These are phyloP conservation scores for Phylloporus sp. DNA, from an alignment of 768 basidiomycete species.

Conservation along the genomic window DNA sequence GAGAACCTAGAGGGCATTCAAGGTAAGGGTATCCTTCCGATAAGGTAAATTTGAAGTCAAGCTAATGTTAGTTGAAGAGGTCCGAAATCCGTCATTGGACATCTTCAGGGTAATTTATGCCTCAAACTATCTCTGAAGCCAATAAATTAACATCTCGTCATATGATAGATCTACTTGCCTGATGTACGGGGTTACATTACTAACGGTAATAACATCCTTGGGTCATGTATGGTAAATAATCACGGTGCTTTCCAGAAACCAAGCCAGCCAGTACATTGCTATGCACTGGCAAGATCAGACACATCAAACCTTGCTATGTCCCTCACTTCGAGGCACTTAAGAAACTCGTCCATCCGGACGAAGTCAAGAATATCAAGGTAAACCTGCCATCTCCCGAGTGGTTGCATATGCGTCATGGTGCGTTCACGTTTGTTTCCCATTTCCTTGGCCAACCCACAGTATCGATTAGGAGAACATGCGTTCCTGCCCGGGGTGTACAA, in stretches of 20 bases:
- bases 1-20: slow-evolving; percentile 25
- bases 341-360: slow-evolving; percentile 51
- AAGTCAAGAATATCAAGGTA: slow-evolving; percentile 65
- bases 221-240: neutral
- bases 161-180: slow-evolving; percentile 21
- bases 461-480: slow-evolving; percentile 19
- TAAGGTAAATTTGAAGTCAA: too few species aligned
- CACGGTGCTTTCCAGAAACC: slow-evolving; percentile 9
- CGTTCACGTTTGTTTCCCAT: slow-evolving; percentile 1
- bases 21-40: slow-evolving; percentile 9
- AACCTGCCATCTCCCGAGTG: slow-evolving; percentile 70
- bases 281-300: slow-evolving; percentile 57
- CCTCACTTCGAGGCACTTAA: slow-evolving; percentile 63
- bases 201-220: slow-evolving; percentile 8
- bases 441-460: neutral
- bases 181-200: slow-evolving; percentile 18
- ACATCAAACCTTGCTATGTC: slow-evolving; percentile 57
- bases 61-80: slow-evolving; percentile 13
- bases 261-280: slow-evolving; percentile 21
- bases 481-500: slow-evolving; percentile 17
- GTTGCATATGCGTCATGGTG: slow-evolving; percentile 68
- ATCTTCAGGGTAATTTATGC: slow-evolving; percentile 21
- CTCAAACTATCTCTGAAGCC: too few species aligned
- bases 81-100: slow-evolving; percentile 20
- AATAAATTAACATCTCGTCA: neutral